phyloP scores from a whole-genome alignment of 495 filamentous ascomycete genomes.

The Podospora pseudopauciseta region DNA sequence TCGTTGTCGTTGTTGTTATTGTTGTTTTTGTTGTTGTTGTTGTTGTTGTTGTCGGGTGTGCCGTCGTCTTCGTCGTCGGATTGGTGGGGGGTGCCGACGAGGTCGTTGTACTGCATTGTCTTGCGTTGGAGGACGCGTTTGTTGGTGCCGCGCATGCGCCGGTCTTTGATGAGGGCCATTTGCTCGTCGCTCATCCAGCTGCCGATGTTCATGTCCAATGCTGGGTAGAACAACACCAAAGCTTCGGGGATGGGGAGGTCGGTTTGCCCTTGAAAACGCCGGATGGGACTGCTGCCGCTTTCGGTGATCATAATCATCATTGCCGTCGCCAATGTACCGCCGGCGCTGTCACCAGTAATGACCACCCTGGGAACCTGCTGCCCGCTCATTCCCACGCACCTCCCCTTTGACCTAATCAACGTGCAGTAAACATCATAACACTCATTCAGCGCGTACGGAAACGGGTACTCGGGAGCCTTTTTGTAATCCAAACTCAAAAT shows the following conservation, averaged over 20 bases:
- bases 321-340: slow-evolving; percentile 82
- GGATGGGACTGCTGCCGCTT: slow-evolving; percentile 53
- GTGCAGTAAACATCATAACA: slow-evolving; percentile 92
- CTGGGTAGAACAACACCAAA: slow-evolving; percentile 81
- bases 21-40: neutral
- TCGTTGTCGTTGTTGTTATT: too few relatives aligned
- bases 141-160: slow-evolving; percentile 71
- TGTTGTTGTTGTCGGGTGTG: slow-evolving; percentile 16
- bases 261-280: slow-evolving; percentile 55
- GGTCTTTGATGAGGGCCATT: slow-evolving; percentile 88
- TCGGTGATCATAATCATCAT: slow-evolving; percentile 85
- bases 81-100: slow-evolving; percentile 61
- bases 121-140: slow-evolving; percentile 71
- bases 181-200: slow-evolving; percentile 99
- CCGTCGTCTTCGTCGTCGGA: slow-evolving; percentile 59
- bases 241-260: slow-evolving; percentile 75
- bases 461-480: slow-evolving; percentile 92
- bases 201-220: slow-evolving; percentile 91
- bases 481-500: slow-evolving; percentile 89
- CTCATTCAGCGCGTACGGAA: slow-evolving; percentile 92
- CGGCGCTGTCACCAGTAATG: slow-evolving; percentile 87
- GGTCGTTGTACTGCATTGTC: slow-evolving; percentile 56
- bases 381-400: slow-evolving; percentile 81
- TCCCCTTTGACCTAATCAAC: slow-evolving; percentile 69
- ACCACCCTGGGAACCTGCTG: slow-evolving; percentile 66